Evolutionary conservation across 2,329 filamentous ascomycete species (phyloP), one percentile per base, ranked within the genome.

Genomic region (Nigrospora sphaerica): DNA sequence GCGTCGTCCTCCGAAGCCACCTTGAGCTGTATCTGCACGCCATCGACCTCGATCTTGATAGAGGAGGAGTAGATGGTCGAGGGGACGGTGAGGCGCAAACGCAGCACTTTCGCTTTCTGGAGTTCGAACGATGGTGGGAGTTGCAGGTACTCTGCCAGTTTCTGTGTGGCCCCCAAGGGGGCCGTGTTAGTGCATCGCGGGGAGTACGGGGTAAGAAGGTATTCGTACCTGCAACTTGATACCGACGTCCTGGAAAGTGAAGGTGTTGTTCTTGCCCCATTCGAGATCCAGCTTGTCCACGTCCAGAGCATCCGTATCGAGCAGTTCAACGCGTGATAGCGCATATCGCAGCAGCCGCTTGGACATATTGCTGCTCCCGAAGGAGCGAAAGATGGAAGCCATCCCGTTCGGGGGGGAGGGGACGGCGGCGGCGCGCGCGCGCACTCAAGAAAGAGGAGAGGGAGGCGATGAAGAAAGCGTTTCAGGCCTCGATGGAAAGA

Each of bases 301-400:
- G 59, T 96, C 87, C 54, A 96, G 72, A 12, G 86, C 84, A 61
- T 95, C 86, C 47, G 88, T 86, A 60, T 97, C 93, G 49, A 98
- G 80, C 46, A 96, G 75, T 56, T 95, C 90, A 49, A 95, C 75
- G 48, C 85, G 83, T 19, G 86, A 85, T 37, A 98, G 73, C 42
- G 85, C 88, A 71, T 93, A 95, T 55, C 88, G 85, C 54, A 97
- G 78, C 58, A 97, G 77, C 65, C 86, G 83, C 77, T 93, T 95
- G 70, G 91, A 88, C 74, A 95, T 88, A 56, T 81, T 87, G 52
- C 89, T 80, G 63, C 68, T 74, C 58, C 73, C 69, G 58, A 82
- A 80, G 48, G 74, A 75, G 66, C 74, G 83, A 59, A 93, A 78
- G 62, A 88, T 82, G 62, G 78, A 83, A 45, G 84, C 81, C 86